A percentile compares a stretch with the other conserved stretches of the same genome.
These are phyloP conservation scores for Quillaja saponaria DNA, from an alignment of 306 rosid genomes.

Conservation along the genomic window DNA sequence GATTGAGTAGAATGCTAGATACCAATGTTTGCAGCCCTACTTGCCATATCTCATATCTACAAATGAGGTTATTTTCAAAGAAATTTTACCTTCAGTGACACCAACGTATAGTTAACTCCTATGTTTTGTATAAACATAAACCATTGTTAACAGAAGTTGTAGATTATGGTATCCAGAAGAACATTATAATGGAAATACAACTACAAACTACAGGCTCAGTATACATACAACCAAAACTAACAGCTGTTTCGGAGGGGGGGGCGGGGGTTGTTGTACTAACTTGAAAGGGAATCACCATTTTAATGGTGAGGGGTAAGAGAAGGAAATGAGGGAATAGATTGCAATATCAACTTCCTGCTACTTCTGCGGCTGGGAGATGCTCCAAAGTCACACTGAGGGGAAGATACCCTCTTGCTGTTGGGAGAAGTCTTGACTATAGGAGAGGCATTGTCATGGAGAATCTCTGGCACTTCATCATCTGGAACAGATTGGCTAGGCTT, in stretches of 20 bases:
- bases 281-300: constrained; percentile 17
- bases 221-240: constrained; percentile 38
- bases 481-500: constrained; percentile 38
- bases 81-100: no score
- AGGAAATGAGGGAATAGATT: constrained; percentile 85
- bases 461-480: constrained; percentile 67
- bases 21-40: no score
- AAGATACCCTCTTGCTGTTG: constrained; percentile 79
- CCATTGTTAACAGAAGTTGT: constrained; percentile 48
- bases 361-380: constrained; percentile 62
- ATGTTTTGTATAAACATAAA: no score
- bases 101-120: no score
- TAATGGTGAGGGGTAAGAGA: constrained; percentile 74
- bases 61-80: no score
- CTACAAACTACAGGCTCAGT: constrained; percentile 29
- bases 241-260: no score
- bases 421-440: constrained; percentile 63
- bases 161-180: constrained; percentile 39
- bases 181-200: constrained; percentile 45
- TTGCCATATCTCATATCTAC: no score
- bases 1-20: no score
- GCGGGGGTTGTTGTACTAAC: no score
- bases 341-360: constrained; percentile 80
- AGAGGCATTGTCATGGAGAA: constrained; percentile 51
- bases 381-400: constrained; percentile 59